Evolutionary conservation across 352 stramenopile species (phyloP).

Genomic region (Hyaloperonospora brassicae): DNA sequence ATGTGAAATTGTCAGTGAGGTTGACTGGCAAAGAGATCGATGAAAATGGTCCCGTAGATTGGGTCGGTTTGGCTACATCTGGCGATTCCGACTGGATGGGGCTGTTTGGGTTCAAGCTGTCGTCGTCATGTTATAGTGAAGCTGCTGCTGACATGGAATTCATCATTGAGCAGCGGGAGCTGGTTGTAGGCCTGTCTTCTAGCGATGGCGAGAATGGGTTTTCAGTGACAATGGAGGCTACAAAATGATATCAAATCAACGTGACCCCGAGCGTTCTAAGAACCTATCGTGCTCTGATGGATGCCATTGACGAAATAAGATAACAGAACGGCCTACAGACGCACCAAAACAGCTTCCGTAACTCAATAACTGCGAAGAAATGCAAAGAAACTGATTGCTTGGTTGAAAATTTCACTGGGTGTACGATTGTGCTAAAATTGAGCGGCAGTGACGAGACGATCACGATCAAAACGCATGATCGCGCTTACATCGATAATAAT

Average conservation of each 20-base stretch:
- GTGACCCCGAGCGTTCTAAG: slow-evolving; percentile 65
- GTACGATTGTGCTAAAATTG: slow-evolving; percentile 41
- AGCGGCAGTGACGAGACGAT: slow-evolving; percentile 40
- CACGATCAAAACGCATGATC: slow-evolving; percentile 40
- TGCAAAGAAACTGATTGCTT: slow-evolving; percentile 44
- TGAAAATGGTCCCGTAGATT: slow-evolving; percentile 42
- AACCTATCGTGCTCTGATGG: slow-evolving; percentile 68
- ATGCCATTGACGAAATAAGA: slow-evolving; percentile 58
- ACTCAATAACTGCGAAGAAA: slow-evolving; percentile 27
- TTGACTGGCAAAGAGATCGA: slow-evolving; percentile 50
- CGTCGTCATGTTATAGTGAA: slow-evolving; percentile 65
- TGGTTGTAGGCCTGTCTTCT: slow-evolving; percentile 46
- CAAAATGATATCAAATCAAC: slow-evolving; percentile 70
- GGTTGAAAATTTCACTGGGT: slow-evolving; percentile 67
- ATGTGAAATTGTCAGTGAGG: slow-evolving; percentile 52
- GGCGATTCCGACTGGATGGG: slow-evolving; percentile 50
- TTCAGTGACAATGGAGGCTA: slow-evolving; percentile 49
- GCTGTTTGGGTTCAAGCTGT: slow-evolving; percentile 55
- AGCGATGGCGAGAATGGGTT: slow-evolving; percentile 52
- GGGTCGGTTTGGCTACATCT: slow-evolving; percentile 42
- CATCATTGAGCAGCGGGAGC: slow-evolving; percentile 65
- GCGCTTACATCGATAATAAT: slow-evolving; percentile 36
- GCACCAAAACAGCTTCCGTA: slow-evolving; percentile 54
- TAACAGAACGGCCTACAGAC: slow-evolving; percentile 52
- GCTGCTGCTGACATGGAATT: slow-evolving; percentile 63